These are phyloP conservation scores for Omphalotus olearius DNA, from an alignment of 1,284 basidiomycete genomes.

Conservation along the genomic window DNA sequence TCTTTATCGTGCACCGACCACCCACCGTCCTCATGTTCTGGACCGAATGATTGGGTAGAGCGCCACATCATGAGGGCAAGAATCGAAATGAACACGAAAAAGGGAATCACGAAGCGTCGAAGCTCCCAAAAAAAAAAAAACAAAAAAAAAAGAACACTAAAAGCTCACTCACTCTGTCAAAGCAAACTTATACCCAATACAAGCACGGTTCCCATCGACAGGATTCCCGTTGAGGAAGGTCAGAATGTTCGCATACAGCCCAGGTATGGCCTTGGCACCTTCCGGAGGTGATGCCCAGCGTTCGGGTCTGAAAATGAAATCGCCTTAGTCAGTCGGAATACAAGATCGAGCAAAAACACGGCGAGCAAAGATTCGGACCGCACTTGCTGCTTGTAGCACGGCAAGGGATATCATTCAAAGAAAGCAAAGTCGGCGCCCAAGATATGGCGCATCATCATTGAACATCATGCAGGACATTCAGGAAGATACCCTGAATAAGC, in stretches of 20 bases:
- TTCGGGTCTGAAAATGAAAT: slow-evolving; percentile 43
- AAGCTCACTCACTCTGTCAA: slow-evolving; percentile 53
- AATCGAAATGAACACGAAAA: background rate
- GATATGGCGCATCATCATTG: too few relatives aligned
- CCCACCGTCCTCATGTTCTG: too few relatives aligned
- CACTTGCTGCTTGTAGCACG: background rate
- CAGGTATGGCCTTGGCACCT: slow-evolving; percentile 44
- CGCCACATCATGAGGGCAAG: too few relatives aligned
- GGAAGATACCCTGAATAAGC: too few relatives aligned
- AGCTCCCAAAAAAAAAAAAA: slow-evolving; percentile 2
- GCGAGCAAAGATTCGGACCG: background rate
- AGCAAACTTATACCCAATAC: slow-evolving; percentile 72
- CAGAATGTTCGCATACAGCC: slow-evolving; percentile 58
- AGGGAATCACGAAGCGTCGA: background rate
- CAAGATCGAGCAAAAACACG: background rate
- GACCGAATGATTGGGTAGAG: too few relatives aligned
- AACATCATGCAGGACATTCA: too few relatives aligned
- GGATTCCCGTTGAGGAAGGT: slow-evolving; percentile 62
- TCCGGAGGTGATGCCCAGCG: slow-evolving; percentile 45
- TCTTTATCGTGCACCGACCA: too few relatives aligned
- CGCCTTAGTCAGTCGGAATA: background rate
- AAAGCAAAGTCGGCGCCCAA: background rate
- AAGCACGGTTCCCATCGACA: slow-evolving; percentile 46
- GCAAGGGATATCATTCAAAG: background rate
- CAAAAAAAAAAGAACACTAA: slow-evolving; percentile 10